These are phyloP conservation scores for Aeminium ludgeri DNA, from an alignment of 495 filamentous ascomycete genomes.

Conservation along the genomic window DNA sequence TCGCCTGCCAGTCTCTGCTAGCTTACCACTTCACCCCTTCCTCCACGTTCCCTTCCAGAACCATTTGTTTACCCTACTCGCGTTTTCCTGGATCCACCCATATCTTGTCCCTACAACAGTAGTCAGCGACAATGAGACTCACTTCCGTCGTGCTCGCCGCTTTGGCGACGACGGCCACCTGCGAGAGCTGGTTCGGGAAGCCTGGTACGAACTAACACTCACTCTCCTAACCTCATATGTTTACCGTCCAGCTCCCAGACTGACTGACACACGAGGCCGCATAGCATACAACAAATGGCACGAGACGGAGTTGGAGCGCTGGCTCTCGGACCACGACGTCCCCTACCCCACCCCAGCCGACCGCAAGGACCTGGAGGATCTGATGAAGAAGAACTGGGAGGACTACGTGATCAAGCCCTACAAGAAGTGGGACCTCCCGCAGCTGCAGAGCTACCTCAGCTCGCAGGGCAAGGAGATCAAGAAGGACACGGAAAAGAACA, in stretches of 20 bases:
- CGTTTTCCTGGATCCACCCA: neutral
- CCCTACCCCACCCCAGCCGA: conserved; percentile 41
- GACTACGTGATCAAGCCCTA: conserved; percentile 44
- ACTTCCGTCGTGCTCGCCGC: conserved; percentile 50
- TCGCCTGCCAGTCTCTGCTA: no score
- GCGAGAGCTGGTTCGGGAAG: conserved; percentile 66
- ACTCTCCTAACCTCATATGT: neutral
- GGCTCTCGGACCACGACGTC: conserved; percentile 87
- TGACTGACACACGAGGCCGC: conserved; percentile 9
- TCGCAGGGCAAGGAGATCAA: conserved; percentile 51
- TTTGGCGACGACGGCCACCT: conserved; percentile 46
- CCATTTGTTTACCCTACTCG: neutral
- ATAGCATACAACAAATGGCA: conserved; percentile 98
- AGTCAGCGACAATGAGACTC: conserved; percentile 48
- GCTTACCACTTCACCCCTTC: neutral
- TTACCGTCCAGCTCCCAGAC: conserved; percentile 1
- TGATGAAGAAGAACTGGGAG: conserved; percentile 77
- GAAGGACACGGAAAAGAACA: conserved; percentile 42
- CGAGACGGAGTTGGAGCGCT: conserved; percentile 90
- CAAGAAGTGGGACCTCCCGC: conserved; percentile 49
- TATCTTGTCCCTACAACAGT: no score
- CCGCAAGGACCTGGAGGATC: conserved; percentile 36
- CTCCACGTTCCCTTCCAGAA: neutral
- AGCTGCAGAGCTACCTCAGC: conserved; percentile 47
- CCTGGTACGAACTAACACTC: conserved; percentile 37